phyloP scores from a whole-genome alignment of 495 filamentous ascomycete species.

The Pyrenopolyporus hunteri region DNA sequence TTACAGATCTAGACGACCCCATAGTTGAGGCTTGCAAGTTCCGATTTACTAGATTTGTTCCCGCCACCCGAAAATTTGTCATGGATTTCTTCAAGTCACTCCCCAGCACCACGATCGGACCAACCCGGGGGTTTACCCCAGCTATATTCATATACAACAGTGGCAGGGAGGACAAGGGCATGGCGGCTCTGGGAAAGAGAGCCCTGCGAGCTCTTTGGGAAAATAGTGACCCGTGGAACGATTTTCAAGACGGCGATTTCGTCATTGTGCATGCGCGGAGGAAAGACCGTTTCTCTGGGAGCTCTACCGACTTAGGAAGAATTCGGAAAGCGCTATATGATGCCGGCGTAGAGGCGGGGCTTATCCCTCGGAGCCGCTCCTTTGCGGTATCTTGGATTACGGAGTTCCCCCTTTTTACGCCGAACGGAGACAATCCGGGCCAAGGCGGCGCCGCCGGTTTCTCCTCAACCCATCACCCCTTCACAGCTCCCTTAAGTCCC shows the following conservation, averaged over 20 bases:
- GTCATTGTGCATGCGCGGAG: conserved; percentile 81
- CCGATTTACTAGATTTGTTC: conserved; percentile 43
- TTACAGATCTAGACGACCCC: conserved; percentile 66
- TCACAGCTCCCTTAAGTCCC: conserved; percentile 80
- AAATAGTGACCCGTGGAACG: conserved; percentile 23
- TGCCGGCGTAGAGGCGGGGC: conserved; percentile 62
- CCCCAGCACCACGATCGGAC: conserved; percentile 59
- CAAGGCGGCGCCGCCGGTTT: conserved; percentile 82
- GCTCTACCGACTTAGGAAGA: conserved; percentile 81
- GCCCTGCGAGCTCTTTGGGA: conserved; percentile 42
- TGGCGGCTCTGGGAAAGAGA: conserved; percentile 77
- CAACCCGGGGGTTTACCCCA: conserved; percentile 72
- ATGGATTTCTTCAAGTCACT: conserved; percentile 69
- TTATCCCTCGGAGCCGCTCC: conserved; percentile 59
- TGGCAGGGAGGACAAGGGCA: conserved; percentile 70
- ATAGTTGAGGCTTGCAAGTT: conserved; percentile 76
- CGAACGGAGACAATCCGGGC: conserved; percentile 68
- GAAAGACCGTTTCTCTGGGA: conserved; percentile 62
- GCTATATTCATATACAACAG: conserved; percentile 77
- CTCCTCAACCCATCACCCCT: conserved; percentile 92
- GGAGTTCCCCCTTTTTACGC: conserved; percentile 91
- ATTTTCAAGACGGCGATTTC: conserved; percentile 67
- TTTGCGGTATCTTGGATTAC: conserved; percentile 83
- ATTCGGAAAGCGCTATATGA: conserved; percentile 74
- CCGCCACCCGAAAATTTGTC: conserved; percentile 65